A percentile compares a stretch with the other conserved stretches of the same genome.
Evolutionary conservation across 1,284 basidiomycete genomes (phyloP).

Genomic region (Ustilago cynodontis): DNA sequence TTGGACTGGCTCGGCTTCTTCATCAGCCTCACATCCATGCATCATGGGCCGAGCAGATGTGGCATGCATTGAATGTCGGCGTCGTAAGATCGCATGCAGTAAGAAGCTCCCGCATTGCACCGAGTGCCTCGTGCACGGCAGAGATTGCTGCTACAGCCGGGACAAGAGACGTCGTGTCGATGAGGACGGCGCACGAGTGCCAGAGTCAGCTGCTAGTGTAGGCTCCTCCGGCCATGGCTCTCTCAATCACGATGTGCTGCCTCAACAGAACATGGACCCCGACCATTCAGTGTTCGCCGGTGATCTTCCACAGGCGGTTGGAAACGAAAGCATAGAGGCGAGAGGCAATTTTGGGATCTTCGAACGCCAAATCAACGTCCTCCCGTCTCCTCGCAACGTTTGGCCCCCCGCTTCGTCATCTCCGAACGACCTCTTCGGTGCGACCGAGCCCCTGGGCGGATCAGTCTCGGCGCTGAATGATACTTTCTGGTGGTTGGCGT

Average conservation of each 20-base stretch:
- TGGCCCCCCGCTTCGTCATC: background rate
- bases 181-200: background rate
- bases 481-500: slow-evolving; percentile 12
- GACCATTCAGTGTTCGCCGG: background rate
- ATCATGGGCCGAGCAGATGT: slow-evolving; percentile 6
- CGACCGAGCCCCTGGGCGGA: background rate
- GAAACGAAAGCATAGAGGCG: background rate
- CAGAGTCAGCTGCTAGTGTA: background rate
- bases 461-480: slow-evolving; percentile 9
- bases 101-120: slow-evolving; percentile 21
- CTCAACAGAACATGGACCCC: slow-evolving; percentile 1
- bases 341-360: background rate
- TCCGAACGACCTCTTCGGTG: background rate
- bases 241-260: background rate
- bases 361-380: background rate
- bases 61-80: slow-evolving; percentile 12
- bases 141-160: slow-evolving; percentile 17
- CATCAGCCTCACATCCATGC: no score
- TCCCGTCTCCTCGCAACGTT: background rate
- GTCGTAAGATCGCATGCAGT: slow-evolving; percentile 16
- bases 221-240: background rate
- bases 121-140: slow-evolving; percentile 7
- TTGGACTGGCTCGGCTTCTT: no score
- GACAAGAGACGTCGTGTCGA: slow-evolving; percentile 8
- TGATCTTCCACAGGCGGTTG: background rate